These are phyloP conservation scores for Royoungia palumana DNA, from an alignment of 768 basidiomycete genomes.

Conservation along the genomic window DNA sequence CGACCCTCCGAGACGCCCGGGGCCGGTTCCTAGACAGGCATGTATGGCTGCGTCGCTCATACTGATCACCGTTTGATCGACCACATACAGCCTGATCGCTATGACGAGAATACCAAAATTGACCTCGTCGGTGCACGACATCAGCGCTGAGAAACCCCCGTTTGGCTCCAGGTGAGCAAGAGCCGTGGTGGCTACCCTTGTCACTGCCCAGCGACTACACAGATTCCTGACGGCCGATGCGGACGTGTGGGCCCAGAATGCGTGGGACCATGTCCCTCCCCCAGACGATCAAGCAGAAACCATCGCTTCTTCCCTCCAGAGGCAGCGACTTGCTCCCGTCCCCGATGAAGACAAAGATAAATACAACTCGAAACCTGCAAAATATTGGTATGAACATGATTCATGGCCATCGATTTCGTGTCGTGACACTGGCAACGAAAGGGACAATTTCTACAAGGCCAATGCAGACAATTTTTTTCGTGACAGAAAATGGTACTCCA, in stretches of 20 bases:
- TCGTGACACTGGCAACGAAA: constrained; percentile 35
- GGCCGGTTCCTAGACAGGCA: too few relatives aligned
- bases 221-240: constrained; percentile 68
- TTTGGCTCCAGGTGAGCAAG: constrained; percentile 63
- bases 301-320: constrained; percentile 65
- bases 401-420: constrained; percentile 29
- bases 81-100: too few relatives aligned
- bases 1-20: too few relatives aligned
- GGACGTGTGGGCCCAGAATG: constrained; percentile 85
- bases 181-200: neutral
- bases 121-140: constrained; percentile 67
- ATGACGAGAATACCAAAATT: constrained; percentile 29
- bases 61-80: too few relatives aligned
- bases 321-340: constrained; percentile 73
- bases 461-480: constrained; percentile 91
- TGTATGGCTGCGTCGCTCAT: too few relatives aligned
- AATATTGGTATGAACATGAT: constrained; percentile 52
- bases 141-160: constrained; percentile 52
- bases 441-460: constrained; percentile 91
- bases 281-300: constrained; percentile 76
- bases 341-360: constrained; percentile 64
- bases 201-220: neutral
- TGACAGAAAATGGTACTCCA: constrained; percentile 76
- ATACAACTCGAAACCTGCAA: constrained; percentile 71
- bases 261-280: constrained; percentile 88